A percentile compares a stretch with the other conserved stretches of the same genome.
Conservation (phyloP, 2,329 filamentous ascomycete genomes). For the Ascochyta pisi region DNA sequence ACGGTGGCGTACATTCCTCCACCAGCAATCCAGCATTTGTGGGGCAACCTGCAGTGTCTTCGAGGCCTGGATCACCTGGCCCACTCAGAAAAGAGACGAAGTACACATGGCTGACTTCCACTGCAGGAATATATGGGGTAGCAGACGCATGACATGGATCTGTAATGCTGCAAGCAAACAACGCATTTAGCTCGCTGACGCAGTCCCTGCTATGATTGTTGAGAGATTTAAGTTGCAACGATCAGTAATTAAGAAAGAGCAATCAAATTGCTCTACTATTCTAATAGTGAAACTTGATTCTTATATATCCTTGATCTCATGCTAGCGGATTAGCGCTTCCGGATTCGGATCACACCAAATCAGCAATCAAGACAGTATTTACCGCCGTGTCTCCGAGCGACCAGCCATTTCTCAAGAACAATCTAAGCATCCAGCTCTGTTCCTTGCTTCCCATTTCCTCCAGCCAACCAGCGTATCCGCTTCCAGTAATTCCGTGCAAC, state of each 20-base stretch:
- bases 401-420: not conserved
- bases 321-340: too few species aligned
- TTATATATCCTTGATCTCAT: too few species aligned
- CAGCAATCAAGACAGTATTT: too few species aligned
- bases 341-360: too few species aligned
- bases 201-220: not conserved
- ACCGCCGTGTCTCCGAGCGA: not conserved
- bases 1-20: constrained; percentile 2
- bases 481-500: not conserved
- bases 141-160: not conserved
- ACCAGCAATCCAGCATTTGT: not conserved
- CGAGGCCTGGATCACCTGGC: not conserved
- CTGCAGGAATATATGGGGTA: not conserved
- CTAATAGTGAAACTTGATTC: too few species aligned
- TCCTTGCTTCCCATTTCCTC: constrained; percentile 8
- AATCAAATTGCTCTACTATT: too few species aligned
- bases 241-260: too few species aligned
- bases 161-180: constrained; percentile 1
- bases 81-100: not conserved
- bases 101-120: not conserved
- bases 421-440: not conserved
- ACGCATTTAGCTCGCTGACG: constrained; percentile 1
- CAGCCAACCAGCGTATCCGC: constrained; percentile 1
- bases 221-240: too few species aligned
- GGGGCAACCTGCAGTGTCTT: not conserved